Evolutionary conservation across 2,329 filamentous ascomycete genomes (phyloP), one percentile per base, ranked within the genome.

Genomic region (Aspergillus niger): DNA sequence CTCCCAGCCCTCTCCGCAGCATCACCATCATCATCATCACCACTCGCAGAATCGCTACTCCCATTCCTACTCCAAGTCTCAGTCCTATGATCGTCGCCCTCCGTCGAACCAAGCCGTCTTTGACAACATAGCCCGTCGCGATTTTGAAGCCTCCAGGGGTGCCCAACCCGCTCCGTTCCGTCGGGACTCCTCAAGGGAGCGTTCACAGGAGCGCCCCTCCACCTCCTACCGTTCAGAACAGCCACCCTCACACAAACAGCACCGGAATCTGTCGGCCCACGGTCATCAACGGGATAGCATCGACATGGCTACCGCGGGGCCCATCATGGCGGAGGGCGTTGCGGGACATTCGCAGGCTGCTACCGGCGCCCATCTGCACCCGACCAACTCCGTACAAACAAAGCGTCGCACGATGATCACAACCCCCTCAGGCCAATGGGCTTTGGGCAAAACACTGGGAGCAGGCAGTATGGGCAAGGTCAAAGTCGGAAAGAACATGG

Each of bases 401-500:
- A 78, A 82, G 57, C 80, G 86, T 67, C 80, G 87, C 70, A 97
- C 94, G 11, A 94, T 91, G 43, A 96, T 99, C 73, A 91, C 91
- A 55, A 92, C 93, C 3, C 88, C 90, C 50, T 92, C 93, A 11
- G 95, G 95, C 60, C 92, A 93, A 81, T 99, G 94, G 92, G 88
- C 92, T 58, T 82, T 99, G 55, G 94, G 94, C 61, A 98, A 98
- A 82, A 98, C 95, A 3, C 95, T 99, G 70, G 95, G 95, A 62
- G 92, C 93, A 56, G 95, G 95, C 54, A 98, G 94, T 77, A 99
- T 99, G 95, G 95, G 95, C 66, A 98, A 98, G 77, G 95, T 99
- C 64, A 98, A 98, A 80, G 82, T 99, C 67, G 95, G 95, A 24
- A 91, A 91, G 70, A 96, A 96, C 77, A 85, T 90, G 68, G 93